Evolutionary conservation across 306 rosid species (phyloP).

Genomic region (Pyrus bretschneideri): DNA sequence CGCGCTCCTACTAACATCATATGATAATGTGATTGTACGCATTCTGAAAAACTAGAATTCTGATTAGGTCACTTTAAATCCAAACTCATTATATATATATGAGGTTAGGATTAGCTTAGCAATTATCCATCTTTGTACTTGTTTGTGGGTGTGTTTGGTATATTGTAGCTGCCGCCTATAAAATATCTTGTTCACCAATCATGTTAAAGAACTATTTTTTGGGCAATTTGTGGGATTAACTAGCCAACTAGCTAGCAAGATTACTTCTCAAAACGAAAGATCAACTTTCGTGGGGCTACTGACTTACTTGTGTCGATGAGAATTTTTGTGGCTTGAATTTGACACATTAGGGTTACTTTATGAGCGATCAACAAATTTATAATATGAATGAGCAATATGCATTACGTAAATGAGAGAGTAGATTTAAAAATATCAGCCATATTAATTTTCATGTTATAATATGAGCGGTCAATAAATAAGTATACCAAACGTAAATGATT

Average conservation of each 20-base stretch:
- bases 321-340: not conserved
- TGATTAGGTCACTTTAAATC: not conserved
- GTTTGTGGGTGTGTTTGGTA: not conserved
- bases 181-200: not conserved
- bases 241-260: not conserved
- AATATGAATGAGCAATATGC: no score
- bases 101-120: no score
- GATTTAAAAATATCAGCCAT: no score
- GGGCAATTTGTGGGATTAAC: not conserved
- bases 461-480: no score
- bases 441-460: no score
- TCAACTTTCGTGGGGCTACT: not conserved
- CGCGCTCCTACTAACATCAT: not conserved
- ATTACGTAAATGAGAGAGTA: no score
- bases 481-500: no score
- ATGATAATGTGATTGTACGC: not conserved
- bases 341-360: no score
- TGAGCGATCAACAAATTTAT: no score
- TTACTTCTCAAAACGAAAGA: not conserved
- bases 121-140: not conserved
- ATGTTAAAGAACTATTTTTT: not conserved
- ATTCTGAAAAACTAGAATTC: not conserved
- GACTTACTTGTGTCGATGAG: not conserved
- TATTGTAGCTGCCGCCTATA: not conserved
- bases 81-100: not conserved